phyloP scores from a whole-genome alignment of 371 early-diverging fungal genomes.

The Syncephalastrum monosporum region DNA sequence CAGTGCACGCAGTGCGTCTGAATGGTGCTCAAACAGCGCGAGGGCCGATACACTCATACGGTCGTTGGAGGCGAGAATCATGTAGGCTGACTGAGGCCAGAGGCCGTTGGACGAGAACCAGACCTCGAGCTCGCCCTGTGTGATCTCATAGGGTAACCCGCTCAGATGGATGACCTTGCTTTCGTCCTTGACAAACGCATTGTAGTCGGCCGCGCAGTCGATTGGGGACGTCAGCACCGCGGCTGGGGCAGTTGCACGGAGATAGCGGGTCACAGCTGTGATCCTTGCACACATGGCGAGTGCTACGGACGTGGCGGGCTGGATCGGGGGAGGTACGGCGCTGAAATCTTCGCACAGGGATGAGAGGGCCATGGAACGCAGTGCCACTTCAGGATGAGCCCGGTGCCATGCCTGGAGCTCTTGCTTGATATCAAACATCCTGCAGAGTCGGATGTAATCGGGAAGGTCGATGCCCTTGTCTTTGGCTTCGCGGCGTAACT shows the following conservation, averaged over 20 bases:
- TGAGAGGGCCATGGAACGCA: conserved; percentile 58
- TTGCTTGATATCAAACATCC: conserved; percentile 75
- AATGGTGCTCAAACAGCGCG: conserved; percentile 54
- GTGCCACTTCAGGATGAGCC: conserved; percentile 62
- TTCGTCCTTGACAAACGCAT: conserved; percentile 65
- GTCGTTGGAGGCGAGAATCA: conserved; percentile 45
- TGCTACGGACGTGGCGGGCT: conserved; percentile 42
- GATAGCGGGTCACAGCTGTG: conserved; percentile 55
- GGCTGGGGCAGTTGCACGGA: conserved; percentile 10
- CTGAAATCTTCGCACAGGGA: conserved; percentile 65
- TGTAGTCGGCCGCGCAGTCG: conserved; percentile 62
- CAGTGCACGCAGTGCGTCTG: conserved; percentile 64
- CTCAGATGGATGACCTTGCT: conserved; percentile 68
- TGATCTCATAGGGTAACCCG: conserved; percentile 60
- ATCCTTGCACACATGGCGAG: conserved; percentile 63
- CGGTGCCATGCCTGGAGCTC: conserved; percentile 69
- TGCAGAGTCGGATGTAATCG: conserved; percentile 53
- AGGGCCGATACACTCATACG: conserved; percentile 52
- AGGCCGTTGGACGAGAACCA: conserved; percentile 65
- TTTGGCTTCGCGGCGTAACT: conserved; percentile 66
- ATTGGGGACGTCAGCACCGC: conserved; percentile 34
- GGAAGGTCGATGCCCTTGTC: conserved; percentile 69
- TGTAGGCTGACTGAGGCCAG: conserved; percentile 55
- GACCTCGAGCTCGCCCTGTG: conserved; percentile 64
- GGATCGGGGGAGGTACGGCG: conserved; percentile 38